Percentiles rank a stretch among this genome's conserved stretches.
phyloP scores from a whole-genome alignment of 345 rosid genomes.

The Gossypium australe region DNA sequence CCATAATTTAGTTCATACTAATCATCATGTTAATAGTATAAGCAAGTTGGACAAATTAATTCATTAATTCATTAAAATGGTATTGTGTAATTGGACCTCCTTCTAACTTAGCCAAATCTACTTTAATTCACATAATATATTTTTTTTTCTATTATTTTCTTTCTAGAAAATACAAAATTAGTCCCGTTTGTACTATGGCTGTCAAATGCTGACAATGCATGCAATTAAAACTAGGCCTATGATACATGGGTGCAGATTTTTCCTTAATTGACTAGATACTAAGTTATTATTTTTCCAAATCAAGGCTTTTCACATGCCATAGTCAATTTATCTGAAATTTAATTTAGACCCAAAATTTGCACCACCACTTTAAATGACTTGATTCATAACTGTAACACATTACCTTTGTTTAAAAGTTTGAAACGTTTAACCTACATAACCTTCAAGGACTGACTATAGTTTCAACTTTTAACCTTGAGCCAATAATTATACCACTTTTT shows the following conservation, averaged over 20 bases:
- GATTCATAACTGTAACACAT: neutral
- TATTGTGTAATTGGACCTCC: no score
- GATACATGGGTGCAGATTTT: neutral
- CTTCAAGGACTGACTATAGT: no score
- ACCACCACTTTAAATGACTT: neutral
- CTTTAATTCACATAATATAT: no score
- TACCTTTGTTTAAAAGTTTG: neutral
- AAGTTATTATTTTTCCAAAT: neutral
- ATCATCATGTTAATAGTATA: no score
- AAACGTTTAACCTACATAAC: conserved; percentile 3
- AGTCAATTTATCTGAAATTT: neutral
- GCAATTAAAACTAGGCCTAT: neutral
- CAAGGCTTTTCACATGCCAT: neutral
- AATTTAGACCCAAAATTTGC: neutral
- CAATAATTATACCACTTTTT: no score
- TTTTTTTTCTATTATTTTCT: neutral
- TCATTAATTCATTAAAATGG: no score
- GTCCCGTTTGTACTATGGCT: no score
- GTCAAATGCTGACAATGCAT: neutral
- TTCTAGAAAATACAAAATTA: neutral
- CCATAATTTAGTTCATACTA: no score
- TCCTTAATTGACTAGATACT: neutral
- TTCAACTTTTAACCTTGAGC: neutral
- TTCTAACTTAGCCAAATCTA: no score
- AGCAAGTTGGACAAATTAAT: no score